Evolutionary conservation across 1,284 basidiomycete genomes (phyloP), one percentile per base, ranked within the genome.

Genomic region (Sanguinoderma infundibulare): DNA sequence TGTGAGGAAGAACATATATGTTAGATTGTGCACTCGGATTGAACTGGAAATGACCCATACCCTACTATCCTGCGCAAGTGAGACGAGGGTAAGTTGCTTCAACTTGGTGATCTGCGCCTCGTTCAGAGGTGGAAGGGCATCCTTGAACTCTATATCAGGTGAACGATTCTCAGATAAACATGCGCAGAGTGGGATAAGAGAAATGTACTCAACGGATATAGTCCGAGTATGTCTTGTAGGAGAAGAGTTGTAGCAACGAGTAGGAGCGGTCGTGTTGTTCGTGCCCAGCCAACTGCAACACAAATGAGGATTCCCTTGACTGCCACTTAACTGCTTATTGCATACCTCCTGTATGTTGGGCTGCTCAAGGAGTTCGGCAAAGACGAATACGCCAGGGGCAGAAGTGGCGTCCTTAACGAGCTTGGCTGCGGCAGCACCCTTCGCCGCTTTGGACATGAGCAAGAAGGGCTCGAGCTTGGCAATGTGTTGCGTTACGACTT

Each of bases 401-500:
- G 92, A 84, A 35, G 92, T 95, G 57, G 90, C 96, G 73, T 98
- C 91, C 68, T 89, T 82, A 24, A 96, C 79, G 59, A 98, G 84
- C 72, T 96, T 95, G 9, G 94, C 95, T 0, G 95, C 95, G 0
- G 91, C 94, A 0, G 94, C 94, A 1, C 96, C 96, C 70, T 93
- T 95, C 2, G 92, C 87, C 0, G 91, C 91, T 72, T 96, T 95
- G 3, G 91, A 92, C 77, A 98, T 91, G 59, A 98, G 83, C 34
- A 98, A 74, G 74, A 92, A 96, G 0, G 95, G 93, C 77, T 98
- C 94, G 6, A 96, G 81, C 67, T 88, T 91, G 14, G 84, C 78
- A 5, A 83, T 73, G 60, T 85, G 84, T 70, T 83, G 83, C 17
- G 79, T 72, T 60, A 82, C 83, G 4, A 86, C 71, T 59, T 87